These are phyloP conservation scores for Rhizophagus clarus DNA, from an alignment of 192 early-diverging fungal genomes.

Conservation along the genomic window DNA sequence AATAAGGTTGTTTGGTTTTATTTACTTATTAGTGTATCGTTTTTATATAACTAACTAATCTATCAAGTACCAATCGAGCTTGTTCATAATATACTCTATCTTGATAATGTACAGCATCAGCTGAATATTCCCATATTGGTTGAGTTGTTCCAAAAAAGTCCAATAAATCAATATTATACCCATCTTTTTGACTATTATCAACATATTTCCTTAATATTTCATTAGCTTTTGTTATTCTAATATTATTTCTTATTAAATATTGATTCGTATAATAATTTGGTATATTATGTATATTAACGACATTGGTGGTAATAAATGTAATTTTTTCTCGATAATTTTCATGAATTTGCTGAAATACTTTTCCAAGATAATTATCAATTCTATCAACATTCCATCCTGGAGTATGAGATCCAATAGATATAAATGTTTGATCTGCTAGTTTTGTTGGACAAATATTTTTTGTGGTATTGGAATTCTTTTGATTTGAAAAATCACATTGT, in stretches of 20 bases:
- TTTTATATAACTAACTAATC: no score
- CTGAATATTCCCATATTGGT: background rate
- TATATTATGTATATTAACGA: background rate
- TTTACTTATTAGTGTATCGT: no score
- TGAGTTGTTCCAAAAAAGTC: background rate
- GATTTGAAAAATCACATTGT: background rate
- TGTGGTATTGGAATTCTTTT: background rate
- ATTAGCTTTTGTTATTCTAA: background rate
- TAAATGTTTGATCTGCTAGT: background rate
- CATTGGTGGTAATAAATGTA: background rate
- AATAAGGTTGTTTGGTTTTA: no score
- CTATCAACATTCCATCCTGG: background rate
- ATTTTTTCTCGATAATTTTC: background rate
- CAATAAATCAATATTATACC: background rate
- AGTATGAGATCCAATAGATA: background rate
- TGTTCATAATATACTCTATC: no score
- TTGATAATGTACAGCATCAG: background rate
- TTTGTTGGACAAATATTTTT: background rate
- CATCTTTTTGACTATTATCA: background rate
- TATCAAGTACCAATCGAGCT: no score
- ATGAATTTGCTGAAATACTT: background rate
- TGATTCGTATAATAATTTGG: background rate
- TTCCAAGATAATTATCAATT: background rate
- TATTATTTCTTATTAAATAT: slow-evolving; percentile 2
- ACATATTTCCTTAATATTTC: background rate